Base-by-base conservation (phyloP, 768 basidiomycete genomes). In the Clitopilus hobsonii region DNA sequence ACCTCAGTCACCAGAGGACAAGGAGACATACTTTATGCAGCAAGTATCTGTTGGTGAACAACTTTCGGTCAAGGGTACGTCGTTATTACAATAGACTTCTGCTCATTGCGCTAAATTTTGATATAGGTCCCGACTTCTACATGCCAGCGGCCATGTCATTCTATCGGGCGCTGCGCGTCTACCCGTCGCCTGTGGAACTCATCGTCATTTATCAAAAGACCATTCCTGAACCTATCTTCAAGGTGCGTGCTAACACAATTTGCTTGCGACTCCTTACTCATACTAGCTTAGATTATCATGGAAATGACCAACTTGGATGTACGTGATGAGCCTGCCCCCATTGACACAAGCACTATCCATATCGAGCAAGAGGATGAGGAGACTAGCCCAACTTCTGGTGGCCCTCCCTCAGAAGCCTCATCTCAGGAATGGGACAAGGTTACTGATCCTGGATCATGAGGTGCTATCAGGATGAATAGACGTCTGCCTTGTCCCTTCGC, bases 141-240 rank as follows among this genome's bases (percentile, higher is more conserved):
- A 78, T 98, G 24, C 80, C 85, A 10, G 87, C 95, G 18, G 95
- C 97, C 38, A 70, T 91, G 66, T 83, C 86, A 38, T 98, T 98
- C 82, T 99, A 86, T 81, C 83, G 93, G 50, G 95, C 94, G 1
- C 84, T 98, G 56, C 80, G 89, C 53, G 94, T 97, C 29, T 99
- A 99, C 74, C 97, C 97, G 50, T 85, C 90, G 26, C 93, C 95
- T 0, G 84, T 93, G 27, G 97, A 98, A 70, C 83, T 98, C 61
- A 88, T 99, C 63, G 84, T 89, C 69, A 95, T 98, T 58, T 96
- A 97, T 65, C 86, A 98, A 73, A 89, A 89, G 72, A 94, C 93
- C 28, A 84, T 96, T 26, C 89, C 92, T 2, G 80, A 82, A 24
- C 78, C 85, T 30, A 76, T 94, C 49, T 92, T 93, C 74, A 89